Evolutionary conservation across 345 rosid genomes (phyloP), one percentile per base, ranked within the genome.

Genomic region (Acer campestre): DNA sequence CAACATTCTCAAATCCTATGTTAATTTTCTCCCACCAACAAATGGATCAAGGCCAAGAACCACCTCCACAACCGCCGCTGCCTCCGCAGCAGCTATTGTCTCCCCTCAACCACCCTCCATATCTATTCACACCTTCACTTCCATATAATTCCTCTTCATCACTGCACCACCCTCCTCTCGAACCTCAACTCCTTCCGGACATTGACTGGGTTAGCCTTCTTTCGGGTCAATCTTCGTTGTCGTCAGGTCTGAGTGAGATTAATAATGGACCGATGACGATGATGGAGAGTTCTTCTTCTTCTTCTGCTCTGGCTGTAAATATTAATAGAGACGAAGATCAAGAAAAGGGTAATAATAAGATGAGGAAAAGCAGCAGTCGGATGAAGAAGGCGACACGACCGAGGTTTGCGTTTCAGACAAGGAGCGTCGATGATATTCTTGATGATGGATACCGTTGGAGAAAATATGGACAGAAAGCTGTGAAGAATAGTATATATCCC

Each of bases 371-470:
- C 23, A 48, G 84, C 51, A 35, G 38, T 35, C 81, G 78, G 81
- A 62, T 77, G 70, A 88, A 79, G 63, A 87, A 84, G 79, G 77
- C 80, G 1, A 80, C 62, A 14, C 76, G 80, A 25, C 95, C 89
- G 14, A 76, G 92, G 78, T 89, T 84, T 74, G 93, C 90, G 0
- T 93, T 93, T 75, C 91, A 89, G 78, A 93, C 97, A 1, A 86
- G 87, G 77, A 91, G 88, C 71, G 89, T 74, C 5, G 89, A 88
- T 74, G 93, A 92, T 76, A 81, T 93, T 55, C 92, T 93, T 44
- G 97, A 93, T 48, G 95, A 91, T 65, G 97, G 97, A 22, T 93
- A 85, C 58, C 83, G 92, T 0, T 92, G 95, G 93, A 91, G 95
- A 73, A 91, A 86, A 80, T 89, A 90, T 42, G 94, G 94, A 3